These are phyloP conservation scores for Cryptococcus deneoformans DNA, from an alignment of 1,284 basidiomycete genomes.

Conservation along the genomic window DNA sequence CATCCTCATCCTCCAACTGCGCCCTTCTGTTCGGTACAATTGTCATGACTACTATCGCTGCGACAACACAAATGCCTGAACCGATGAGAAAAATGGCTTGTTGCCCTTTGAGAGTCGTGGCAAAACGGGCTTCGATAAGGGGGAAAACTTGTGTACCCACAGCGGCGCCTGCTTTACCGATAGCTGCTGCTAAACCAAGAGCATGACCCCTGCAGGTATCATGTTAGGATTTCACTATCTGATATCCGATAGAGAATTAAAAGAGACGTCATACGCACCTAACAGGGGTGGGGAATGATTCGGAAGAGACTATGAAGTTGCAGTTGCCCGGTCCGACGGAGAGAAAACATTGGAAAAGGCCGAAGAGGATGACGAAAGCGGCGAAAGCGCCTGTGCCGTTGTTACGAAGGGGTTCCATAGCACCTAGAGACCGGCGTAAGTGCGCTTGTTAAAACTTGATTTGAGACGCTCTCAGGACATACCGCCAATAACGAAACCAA, in stretches of 20 bases:
- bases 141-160: constrained; percentile 47
- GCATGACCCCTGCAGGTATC: constrained; percentile 56
- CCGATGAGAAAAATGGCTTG: constrained; percentile 33
- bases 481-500: constrained; percentile 15
- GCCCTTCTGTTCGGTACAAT: constrained; percentile 22
- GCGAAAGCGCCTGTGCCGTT: constrained; percentile 13
- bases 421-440: background rate
- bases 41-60: constrained; percentile 18
- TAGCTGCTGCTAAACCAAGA: constrained; percentile 61
- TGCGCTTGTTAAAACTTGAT: background rate
- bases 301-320: constrained; percentile 13
- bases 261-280: background rate
- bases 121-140: constrained; percentile 19
- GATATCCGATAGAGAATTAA: background rate
- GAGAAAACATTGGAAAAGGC: constrained; percentile 12
- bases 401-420: constrained; percentile 12
- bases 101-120: constrained; percentile 24
- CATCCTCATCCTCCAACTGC: constrained; percentile 26
- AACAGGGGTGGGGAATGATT: constrained; percentile 11
- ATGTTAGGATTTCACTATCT: background rate
- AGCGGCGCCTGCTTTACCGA: constrained; percentile 65
- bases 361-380: constrained; percentile 18
- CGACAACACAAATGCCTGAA: constrained; percentile 26
- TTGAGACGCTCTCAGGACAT: background rate
- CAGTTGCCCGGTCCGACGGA: constrained; percentile 13